Evolutionary conservation across 2,329 filamentous ascomycete genomes (phyloP), one percentile per base, ranked within the genome.

Genomic region (Metarhizium guizhouense): DNA sequence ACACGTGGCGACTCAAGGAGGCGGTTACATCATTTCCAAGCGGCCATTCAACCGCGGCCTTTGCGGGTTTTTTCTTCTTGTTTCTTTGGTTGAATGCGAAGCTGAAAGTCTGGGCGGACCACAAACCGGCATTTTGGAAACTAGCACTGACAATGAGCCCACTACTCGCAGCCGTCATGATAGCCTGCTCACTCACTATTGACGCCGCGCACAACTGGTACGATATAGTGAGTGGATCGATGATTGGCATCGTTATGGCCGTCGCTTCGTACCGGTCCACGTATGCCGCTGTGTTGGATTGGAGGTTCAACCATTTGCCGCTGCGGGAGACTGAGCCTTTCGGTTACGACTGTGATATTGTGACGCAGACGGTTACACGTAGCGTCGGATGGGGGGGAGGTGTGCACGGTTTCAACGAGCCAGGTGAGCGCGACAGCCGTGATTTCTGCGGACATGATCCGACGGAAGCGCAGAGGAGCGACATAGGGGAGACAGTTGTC

Each of bases 1-100:
- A 85, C 61, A 61, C 69, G n/a, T 65, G 70, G 3, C 70, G 77
- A 56, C 78, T 88, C 63, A 78, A 85, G 63, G 79, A 85, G 58
- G 75, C 78, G 5, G 74, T 88, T 38, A 82, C 85, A 42, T 82
- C 80, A 1, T 86, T 89, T 62, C 86, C 86, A 0, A 86, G 82
- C 6, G 86, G 86, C 0, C 86, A 89, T 66, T 78, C 83, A 1
- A 84, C 83, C 0, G 82, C 81, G 1, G 82, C 83, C 0, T 86
- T 84, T 57, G 82, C 84, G 0, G 82, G 81, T 2, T 83, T 82
- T 58, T 75, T 83, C 7, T 88, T 82, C 64, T 70, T 88, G 7
- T 84, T 78, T 60, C 72, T 88, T 11, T 89, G 87, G 72, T 73
- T 88, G 30, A 88, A 88, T 63, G 85, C 83, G 38, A 88, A 89